These are phyloP conservation scores for Botrytis paeoniae DNA, from an alignment of 2,329 filamentous ascomycete genomes.

Conservation along the genomic window DNA sequence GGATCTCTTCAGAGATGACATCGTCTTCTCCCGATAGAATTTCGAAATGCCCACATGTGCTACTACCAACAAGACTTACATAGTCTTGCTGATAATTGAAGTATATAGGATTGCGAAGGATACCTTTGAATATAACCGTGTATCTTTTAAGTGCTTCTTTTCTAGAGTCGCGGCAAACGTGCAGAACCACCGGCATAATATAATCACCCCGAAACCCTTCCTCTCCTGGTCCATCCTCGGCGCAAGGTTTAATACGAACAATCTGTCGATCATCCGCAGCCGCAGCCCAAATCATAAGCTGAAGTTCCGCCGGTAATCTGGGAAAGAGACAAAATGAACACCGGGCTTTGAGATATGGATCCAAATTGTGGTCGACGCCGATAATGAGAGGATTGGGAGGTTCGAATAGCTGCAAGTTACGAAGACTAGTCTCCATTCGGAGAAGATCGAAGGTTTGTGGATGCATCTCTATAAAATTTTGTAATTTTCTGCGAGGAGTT, in stretches of 20 bases:
- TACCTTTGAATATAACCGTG: neutral
- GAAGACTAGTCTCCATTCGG: neutral
- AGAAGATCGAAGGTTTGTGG: neutral
- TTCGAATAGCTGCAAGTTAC: neutral
- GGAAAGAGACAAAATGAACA: conserved; percentile 4
- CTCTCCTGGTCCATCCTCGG: neutral
- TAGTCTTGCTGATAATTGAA: conserved; percentile 14
- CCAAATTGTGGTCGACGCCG: conserved; percentile 5
- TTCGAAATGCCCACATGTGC: neutral
- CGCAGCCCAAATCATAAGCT: conserved; percentile 7
- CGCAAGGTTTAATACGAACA: neutral
- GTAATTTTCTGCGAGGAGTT: neutral
- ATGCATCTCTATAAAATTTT: neutral
- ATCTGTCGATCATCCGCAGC: conserved; percentile 4
- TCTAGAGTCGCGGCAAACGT: conserved; percentile 9
- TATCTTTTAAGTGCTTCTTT: conserved; percentile 10
- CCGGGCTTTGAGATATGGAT: neutral
- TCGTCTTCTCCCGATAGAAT: neutral
- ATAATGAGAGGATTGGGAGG: neutral
- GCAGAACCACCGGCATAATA: neutral
- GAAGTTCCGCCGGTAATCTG: neutral
- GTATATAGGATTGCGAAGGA: neutral
- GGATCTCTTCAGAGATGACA: neutral
- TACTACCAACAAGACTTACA: neutral
- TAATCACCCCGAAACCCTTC: neutral